Evolutionary conservation across 192 early-diverging fungal genomes (phyloP), one percentile per base, ranked within the genome.

Genomic region (Dimargaris xerosporica): DNA sequence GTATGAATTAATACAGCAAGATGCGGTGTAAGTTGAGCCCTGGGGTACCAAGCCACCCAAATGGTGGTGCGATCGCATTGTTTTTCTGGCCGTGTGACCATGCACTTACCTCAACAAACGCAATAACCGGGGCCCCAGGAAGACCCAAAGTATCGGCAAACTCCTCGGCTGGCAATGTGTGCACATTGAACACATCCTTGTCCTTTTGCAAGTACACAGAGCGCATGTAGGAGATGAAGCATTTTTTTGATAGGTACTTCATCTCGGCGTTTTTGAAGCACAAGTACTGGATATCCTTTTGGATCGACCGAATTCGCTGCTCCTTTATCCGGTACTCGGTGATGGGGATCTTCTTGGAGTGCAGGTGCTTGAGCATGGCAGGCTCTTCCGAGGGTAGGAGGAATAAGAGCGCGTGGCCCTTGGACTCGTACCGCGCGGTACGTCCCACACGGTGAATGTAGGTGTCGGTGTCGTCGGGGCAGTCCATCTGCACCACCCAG

Each of bases 391-490:
- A 85, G 10, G 96, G 93, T 53, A 91, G 72, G 19, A 99, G 74
- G 42, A 97, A 81, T 69, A 97, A 61, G 50, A 99, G 76, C 4
- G 87, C 88, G 58, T 92, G 83, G 42, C 96, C 96, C 7, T 81
- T 71, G 4, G 91, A 79, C 48, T 92, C 88, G 78, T 91, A 90
- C 62, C 96, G 86, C 11, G 96, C 96, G 19, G 96, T 99, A 51
- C 96, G 85, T 1, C 96, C 96, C 6, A 96, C 96, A 51, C 96
- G 88, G 68, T 99, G 96, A 71, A 99, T 91, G 75, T 99, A 97
- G 1, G 94, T 99, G 52, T 82, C 89, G 43, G 86, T 85, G 75
- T 96, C 89, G 69, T 97, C 96, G 44, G 96, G 96, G 58, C 92
- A 94, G 69, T 99, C 96, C 52, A 95, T 66, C 64, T 99, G 96